Evolutionary conservation across 2,329 filamentous ascomycete genomes (phyloP).

Genomic region (Exophiala sp.): DNA sequence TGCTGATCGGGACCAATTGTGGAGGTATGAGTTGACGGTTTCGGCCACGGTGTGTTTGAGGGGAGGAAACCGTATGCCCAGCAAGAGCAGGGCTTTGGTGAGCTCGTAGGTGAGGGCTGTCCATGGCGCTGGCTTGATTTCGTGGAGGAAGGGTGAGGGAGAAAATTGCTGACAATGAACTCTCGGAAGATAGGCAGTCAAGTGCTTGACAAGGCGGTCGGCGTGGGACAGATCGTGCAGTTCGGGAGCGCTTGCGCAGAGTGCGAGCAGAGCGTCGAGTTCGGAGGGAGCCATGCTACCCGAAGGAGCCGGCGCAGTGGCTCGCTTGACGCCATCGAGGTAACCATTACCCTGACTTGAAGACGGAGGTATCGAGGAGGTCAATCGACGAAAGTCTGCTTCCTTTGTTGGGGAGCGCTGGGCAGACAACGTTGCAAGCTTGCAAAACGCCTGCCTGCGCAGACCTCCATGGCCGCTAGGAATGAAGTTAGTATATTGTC

Average conservation of each 20-base stretch:
- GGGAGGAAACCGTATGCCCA: slow-evolving; percentile 69
- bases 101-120: slow-evolving; percentile 78
- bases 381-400: slow-evolving; percentile 37
- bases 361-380: slow-evolving; percentile 31
- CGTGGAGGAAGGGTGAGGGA: slow-evolving; percentile 76
- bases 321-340: slow-evolving; percentile 37
- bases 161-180: slow-evolving; percentile 75
- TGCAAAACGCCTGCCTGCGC: slow-evolving; percentile 42
- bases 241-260: slow-evolving; percentile 83
- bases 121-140: slow-evolving; percentile 82
- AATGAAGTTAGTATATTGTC: slow-evolving; percentile 5
- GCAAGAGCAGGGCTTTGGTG: slow-evolving; percentile 72
- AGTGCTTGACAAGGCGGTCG: slow-evolving; percentile 70
- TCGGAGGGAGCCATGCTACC: slow-evolving; percentile 67
- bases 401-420: slow-evolving; percentile 29
- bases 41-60: slow-evolving; percentile 65
- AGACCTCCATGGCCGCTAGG: slow-evolving; percentile 28
- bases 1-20: slow-evolving; percentile 65
- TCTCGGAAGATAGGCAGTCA: slow-evolving; percentile 82
- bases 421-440: slow-evolving; percentile 42
- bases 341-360: slow-evolving; percentile 30
- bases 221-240: slow-evolving; percentile 70
- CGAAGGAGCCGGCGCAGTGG: slow-evolving; percentile 37
- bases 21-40: slow-evolving; percentile 68
- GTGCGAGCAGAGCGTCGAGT: slow-evolving; percentile 83